Percentiles rank a stretch among this genome's conserved stretches.
These are phyloP conservation scores for Rhazya stricta DNA, from an alignment of 257 asterid species.

Conservation along the genomic window DNA sequence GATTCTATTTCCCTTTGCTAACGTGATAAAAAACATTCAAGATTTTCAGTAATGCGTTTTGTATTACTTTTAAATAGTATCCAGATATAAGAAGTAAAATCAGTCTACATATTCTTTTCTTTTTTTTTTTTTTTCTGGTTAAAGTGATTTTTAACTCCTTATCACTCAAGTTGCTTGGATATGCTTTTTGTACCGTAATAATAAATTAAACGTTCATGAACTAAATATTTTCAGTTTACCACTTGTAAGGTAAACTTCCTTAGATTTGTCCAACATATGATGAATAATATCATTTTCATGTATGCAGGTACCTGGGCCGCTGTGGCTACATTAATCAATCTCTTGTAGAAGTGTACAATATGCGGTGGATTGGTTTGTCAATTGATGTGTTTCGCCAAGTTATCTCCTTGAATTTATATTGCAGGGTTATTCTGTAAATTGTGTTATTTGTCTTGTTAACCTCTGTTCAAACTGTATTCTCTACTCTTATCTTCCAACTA, in stretches of 20 bases:
- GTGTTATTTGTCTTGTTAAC: constrained; percentile 14
- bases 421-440: constrained; percentile 74
- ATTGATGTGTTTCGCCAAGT: constrained; percentile 50
- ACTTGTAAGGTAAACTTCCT: not conserved
- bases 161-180: not conserved
- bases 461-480: constrained; percentile 3
- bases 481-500: constrained; percentile 9
- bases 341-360: constrained; percentile 13
- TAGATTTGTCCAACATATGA: not conserved
- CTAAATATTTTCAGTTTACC: not conserved
- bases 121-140: not conserved
- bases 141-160: not conserved
- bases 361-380: constrained; percentile 65
- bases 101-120: not conserved
- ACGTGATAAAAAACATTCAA: not conserved
- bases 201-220: not conserved
- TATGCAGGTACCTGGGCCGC: not conserved
- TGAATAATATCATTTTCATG: not conserved
- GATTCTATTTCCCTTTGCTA: not conserved
- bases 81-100: not conserved
- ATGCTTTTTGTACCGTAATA: not conserved
- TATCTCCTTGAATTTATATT: constrained; percentile 62
- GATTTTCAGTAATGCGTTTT: not conserved
- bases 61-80: not conserved
- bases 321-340: constrained; percentile 2